These are phyloP conservation scores for Aspergillus wentii DNA, from an alignment of 495 filamentous ascomycete species.

Conservation along the genomic window DNA sequence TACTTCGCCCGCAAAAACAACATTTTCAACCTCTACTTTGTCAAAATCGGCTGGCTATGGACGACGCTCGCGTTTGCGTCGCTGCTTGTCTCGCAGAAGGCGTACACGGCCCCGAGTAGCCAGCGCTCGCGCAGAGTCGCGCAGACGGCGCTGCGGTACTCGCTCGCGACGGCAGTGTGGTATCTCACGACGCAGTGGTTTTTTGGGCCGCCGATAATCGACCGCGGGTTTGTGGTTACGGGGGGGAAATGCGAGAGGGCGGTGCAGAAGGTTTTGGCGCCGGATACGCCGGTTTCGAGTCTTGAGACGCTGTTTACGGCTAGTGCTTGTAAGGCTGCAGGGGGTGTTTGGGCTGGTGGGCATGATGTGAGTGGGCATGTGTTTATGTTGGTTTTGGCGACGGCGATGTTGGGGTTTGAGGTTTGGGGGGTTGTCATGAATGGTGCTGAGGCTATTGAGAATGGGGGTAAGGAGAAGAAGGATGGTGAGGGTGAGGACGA, in stretches of 20 bases:
- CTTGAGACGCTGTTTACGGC: constrained; percentile 57
- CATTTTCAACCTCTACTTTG: constrained; percentile 84
- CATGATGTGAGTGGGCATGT: constrained; percentile 95
- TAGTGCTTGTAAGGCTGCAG: constrained; percentile 74
- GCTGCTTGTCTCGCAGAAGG: constrained; percentile 57
- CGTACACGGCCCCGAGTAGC: constrained; percentile 28
- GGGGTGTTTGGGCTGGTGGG: constrained; percentile 81
- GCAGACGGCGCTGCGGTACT: constrained; percentile 60
- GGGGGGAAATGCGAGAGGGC: constrained; percentile 69
- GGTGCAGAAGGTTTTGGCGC: constrained; percentile 17
- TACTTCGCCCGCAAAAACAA: constrained; percentile 94
- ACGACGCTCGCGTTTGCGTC: constrained; percentile 62
- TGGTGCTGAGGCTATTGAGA: constrained; percentile 21
- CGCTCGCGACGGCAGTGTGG: constrained; percentile 68
- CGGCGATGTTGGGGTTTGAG: constrained; percentile 75
- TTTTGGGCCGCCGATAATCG: constrained; percentile 85
- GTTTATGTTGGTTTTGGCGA: constrained; percentile 82
- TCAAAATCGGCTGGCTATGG: constrained; percentile 95
- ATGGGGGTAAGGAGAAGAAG: constrained; percentile 49
- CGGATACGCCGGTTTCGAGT: constrained; percentile 21
- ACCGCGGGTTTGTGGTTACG: constrained; percentile 74
- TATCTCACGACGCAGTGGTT: constrained; percentile 88
- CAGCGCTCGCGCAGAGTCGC: constrained; percentile 24
- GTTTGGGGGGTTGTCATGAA: constrained; percentile 56
- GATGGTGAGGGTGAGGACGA: constrained; percentile 48